Conservation (phyloP, 1,139 yeast genomes). For the Pneumocystis canis region DNA sequence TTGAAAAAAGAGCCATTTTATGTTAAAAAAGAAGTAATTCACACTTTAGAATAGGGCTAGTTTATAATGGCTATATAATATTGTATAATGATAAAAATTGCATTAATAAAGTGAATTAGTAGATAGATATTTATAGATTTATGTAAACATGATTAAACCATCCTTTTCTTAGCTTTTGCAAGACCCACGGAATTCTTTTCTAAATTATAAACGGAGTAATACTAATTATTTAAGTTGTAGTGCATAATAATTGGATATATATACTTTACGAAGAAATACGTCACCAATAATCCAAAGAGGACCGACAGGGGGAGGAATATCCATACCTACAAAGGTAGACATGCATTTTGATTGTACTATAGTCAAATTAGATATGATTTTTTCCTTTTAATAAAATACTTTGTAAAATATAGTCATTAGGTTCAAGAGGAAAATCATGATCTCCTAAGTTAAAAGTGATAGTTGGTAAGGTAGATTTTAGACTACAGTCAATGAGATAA, state of each 20-base stretch:
- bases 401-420: conserved; percentile 85
- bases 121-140: background rate
- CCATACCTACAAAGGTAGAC: conserved; percentile 93
- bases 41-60: no score
- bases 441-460: conserved; percentile 80
- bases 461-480: conserved; percentile 74
- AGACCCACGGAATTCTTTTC: conserved; percentile 86
- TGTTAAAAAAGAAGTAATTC: no score
- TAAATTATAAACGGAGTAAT: conserved; percentile 83
- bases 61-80: no score
- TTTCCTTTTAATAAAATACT: background rate
- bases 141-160: background rate
- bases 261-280: conserved; percentile 69
- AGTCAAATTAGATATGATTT: background rate
- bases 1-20: no score
- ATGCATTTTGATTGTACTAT: conserved; percentile 77
- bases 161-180: conserved; percentile 46
- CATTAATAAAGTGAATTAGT: background rate
- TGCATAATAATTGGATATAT: background rate
- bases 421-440: conserved; percentile 71
- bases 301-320: conserved; percentile 91
- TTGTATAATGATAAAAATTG: background rate
- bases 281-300: conserved; percentile 94
- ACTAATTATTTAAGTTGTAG: conserved; percentile 20
- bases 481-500: conserved; percentile 76